Percentiles rank a stretch among this genome's conserved stretches.
Evolutionary conservation across 176 grass and related monocot species (phyloP).

Genomic region (Juncus inflexus): DNA sequence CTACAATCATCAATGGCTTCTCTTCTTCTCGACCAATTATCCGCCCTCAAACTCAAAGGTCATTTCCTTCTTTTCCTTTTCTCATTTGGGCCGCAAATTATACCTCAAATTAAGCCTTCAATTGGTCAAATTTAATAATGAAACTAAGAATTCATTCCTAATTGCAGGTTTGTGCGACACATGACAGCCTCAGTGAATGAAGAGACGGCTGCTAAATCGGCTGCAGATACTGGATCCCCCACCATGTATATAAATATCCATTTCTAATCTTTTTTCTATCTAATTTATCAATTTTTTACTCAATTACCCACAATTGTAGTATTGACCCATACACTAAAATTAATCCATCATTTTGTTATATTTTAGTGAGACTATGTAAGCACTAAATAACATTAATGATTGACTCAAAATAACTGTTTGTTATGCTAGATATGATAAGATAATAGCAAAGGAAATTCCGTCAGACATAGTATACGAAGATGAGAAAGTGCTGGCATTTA

Average conservation of each 20-base stretch:
- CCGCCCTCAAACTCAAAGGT: slow-evolving; percentile 25
- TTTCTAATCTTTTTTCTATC: background rate
- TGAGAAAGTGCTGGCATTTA: slow-evolving; percentile 89
- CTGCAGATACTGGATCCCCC: slow-evolving; percentile 53
- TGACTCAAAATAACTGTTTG: no score
- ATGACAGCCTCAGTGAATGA: slow-evolving; percentile 65
- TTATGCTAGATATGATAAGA: slow-evolving; percentile 83
- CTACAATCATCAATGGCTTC: slow-evolving; percentile 18
- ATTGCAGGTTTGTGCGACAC: slow-evolving; percentile 49
- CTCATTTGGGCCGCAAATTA: background rate
- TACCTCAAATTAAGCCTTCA: background rate
- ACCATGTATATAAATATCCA: slow-evolving; percentile 49
- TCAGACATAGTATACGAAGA: slow-evolving; percentile 74
- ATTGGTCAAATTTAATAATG: background rate
- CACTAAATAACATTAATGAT: background rate
- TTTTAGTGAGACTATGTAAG: background rate
- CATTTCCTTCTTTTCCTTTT: background rate
- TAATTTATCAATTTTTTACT: background rate
- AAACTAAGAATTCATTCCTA: no score
- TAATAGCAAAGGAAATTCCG: slow-evolving; percentile 87
- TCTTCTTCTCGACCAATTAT: background rate
- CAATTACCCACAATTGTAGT: background rate
- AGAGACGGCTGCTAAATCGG: slow-evolving; percentile 64
- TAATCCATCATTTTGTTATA: slow-evolving; percentile 10
- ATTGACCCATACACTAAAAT: no score